Base-by-base conservation (phyloP, 2,329 filamentous ascomycete genomes). In the Neofusicoccum umdonicola region DNA sequence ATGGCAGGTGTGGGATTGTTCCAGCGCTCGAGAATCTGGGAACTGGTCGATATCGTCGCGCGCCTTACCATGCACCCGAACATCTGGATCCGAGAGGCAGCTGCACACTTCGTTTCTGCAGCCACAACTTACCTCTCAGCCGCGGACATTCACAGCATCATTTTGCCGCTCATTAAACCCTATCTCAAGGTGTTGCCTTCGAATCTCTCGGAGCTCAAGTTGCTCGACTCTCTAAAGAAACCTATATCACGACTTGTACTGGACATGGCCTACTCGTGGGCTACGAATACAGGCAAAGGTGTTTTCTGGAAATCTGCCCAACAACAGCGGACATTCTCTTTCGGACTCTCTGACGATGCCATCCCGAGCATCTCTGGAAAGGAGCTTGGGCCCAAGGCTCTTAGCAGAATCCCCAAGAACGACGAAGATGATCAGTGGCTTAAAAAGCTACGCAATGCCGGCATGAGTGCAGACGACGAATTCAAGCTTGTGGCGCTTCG, bases 401-500 rank as follows among this genome's bases (percentile, higher is more conserved):
- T 95, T 34, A 84, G 82, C 67, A 87, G 86, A 69, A 80, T 90
- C 3, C 79, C 85, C 0, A 93, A 88, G 72, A 97, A 93, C 69
- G 93, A 96, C 8, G 94, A 98, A 75, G 95, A 99, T 73, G 93
- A 97, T 67, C 87, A 93, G 69, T 98, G 95, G 93, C 81, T 99
- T n/a, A 83, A 86, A 13, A 90, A 92, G 68, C 79, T 99, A 54
- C 87, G 91, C 58, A 96, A 92, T 68, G 87, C 96, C 47, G 95
- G 95, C 0, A 87, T 99, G 81, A 81, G 84, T 1, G 73, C 83
- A 0, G 93, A 97, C 50, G 94, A 99, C 69, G 95, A 99, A 69
- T 87, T 90, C 73, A 98, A 99, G 76, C 80, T 99, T 2, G 81
- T 98, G 41, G 90, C 89, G 4, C 82, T 99, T 11, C 85, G 91